These are phyloP conservation scores for Gloeophyllum trabeum DNA, from an alignment of 768 basidiomycete species.

Conservation along the genomic window DNA sequence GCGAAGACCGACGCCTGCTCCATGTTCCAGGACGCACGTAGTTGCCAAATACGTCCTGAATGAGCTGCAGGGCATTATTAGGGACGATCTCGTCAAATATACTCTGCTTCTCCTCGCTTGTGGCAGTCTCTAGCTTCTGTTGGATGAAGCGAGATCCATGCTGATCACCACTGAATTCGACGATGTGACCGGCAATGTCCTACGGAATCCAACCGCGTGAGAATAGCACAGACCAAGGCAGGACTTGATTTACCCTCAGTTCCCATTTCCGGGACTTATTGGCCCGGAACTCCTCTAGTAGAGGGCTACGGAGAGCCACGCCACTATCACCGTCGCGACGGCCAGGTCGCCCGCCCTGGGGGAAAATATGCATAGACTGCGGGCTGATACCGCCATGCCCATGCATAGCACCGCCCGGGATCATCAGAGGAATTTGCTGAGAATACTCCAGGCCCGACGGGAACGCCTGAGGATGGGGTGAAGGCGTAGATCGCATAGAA, in stretches of 20 bases:
- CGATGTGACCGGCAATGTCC: constrained; percentile 80
- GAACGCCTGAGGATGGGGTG: constrained; percentile 33
- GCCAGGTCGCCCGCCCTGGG: background rate
- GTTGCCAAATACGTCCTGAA: constrained; percentile 93
- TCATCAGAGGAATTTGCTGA: constrained; percentile 31
- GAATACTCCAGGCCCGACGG: constrained; percentile 35
- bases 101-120: constrained; percentile 65
- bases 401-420: constrained; percentile 33
- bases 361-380: constrained; percentile 6
- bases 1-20: background rate
- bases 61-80: constrained; percentile 57
- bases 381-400: constrained; percentile 21
- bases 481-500: constrained; percentile 28
- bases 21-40: constrained; percentile 45
- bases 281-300: constrained; percentile 78
- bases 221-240: constrained; percentile 2
- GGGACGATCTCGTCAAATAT: constrained; percentile 88
- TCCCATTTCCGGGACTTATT: constrained; percentile 78
- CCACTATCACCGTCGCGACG: constrained; percentile 21
- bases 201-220: constrained; percentile 18
- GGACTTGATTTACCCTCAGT: constrained; percentile 42
- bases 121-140: constrained; percentile 66
- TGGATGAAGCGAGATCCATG: constrained; percentile 99
- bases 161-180: constrained; percentile 91
- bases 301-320: constrained; percentile 45